A percentile compares a stretch with the other conserved stretches of the same genome.
Evolutionary conservation across 805 yeast genomes (phyloP).

Genomic region (Kluyveromyces starmeri): DNA sequence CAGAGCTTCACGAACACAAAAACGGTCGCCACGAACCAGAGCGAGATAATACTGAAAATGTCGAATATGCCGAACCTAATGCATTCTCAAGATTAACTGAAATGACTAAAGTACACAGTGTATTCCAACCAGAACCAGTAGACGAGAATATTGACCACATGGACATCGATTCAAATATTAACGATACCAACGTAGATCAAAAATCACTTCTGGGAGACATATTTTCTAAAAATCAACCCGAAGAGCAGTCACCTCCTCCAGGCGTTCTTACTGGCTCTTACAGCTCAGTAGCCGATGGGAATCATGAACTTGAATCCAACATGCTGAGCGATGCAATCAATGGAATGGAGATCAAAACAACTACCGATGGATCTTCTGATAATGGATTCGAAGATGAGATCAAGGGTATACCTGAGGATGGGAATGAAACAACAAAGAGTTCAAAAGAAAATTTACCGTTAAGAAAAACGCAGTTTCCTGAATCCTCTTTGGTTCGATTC

Average conservation of each 20-base stretch:
- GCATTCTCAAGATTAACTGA: conserved; percentile 19
- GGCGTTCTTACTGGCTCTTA: neutral
- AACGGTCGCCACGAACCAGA: neutral
- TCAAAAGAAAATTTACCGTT: neutral
- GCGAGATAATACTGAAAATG: neutral
- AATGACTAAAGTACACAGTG: conserved; percentile 28
- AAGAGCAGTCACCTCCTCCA: neutral
- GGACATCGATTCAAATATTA: conserved; percentile 20
- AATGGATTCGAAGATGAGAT: conserved; percentile 5
- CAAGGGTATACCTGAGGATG: neutral
- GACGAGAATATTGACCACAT: conserved; percentile 9
- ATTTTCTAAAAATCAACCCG: conserved; percentile 1
- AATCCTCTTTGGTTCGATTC: conserved; percentile 3
- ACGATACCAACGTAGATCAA: neutral
- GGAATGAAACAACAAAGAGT: too few relatives aligned
- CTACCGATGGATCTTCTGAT: neutral
- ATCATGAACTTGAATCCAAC: conserved; percentile 10
- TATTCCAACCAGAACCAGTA: conserved; percentile 17
- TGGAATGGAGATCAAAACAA: conserved; percentile 10
- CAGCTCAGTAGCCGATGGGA: neutral
- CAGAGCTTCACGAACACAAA: too few relatives aligned
- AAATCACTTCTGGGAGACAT: conserved; percentile 2
- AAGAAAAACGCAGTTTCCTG: neutral
- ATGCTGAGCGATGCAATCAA: conserved; percentile 13
- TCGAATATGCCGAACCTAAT: conserved; percentile 3